phyloP scores from a whole-genome alignment of 306 rosid genomes.

The Pyrus betulifolia region DNA sequence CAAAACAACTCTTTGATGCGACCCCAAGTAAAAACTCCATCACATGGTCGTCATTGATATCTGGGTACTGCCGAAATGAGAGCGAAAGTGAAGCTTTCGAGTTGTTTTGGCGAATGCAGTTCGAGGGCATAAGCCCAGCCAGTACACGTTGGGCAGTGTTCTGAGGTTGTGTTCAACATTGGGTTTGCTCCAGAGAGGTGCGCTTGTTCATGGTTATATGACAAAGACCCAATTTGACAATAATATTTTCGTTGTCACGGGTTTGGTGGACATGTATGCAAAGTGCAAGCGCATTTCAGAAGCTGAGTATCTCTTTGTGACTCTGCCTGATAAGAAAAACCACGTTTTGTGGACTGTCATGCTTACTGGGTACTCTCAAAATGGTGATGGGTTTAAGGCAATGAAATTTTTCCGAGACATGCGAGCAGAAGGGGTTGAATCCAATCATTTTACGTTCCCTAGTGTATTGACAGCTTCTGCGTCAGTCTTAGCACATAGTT shows the following conservation, averaged over 20 bases:
- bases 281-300: slow-evolving; percentile 60
- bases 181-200: slow-evolving; percentile 56
- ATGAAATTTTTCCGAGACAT: slow-evolving; percentile 54
- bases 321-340: slow-evolving; percentile 41
- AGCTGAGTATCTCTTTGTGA: slow-evolving; percentile 55
- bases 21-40: slow-evolving; percentile 39
- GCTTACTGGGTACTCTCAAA: slow-evolving; percentile 89
- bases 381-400: slow-evolving; percentile 57
- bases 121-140: slow-evolving; percentile 56
- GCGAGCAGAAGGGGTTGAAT: slow-evolving; percentile 44
- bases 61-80: slow-evolving; percentile 61
- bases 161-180: slow-evolving; percentile 57
- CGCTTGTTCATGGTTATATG: slow-evolving; percentile 62
- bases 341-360: slow-evolving; percentile 77
- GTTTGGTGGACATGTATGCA: slow-evolving; percentile 85
- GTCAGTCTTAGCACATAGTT: slow-evolving; percentile 39
- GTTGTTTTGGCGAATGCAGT: slow-evolving; percentile 54
- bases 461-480: slow-evolving; percentile 75
- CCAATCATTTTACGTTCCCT: slow-evolving; percentile 78
- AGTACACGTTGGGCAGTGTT: slow-evolving; percentile 65
- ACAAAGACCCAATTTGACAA: slow-evolving; percentile 45
- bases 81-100: slow-evolving; percentile 51
- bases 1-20: slow-evolving; percentile 50
- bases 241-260: slow-evolving; percentile 53
- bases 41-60: slow-evolving; percentile 77